Percentiles rank a stretch among this genome's conserved stretches.
These are phyloP conservation scores for Colletotrichum godetiae DNA, from an alignment of 2,329 filamentous ascomycete genomes.

Conservation along the genomic window DNA sequence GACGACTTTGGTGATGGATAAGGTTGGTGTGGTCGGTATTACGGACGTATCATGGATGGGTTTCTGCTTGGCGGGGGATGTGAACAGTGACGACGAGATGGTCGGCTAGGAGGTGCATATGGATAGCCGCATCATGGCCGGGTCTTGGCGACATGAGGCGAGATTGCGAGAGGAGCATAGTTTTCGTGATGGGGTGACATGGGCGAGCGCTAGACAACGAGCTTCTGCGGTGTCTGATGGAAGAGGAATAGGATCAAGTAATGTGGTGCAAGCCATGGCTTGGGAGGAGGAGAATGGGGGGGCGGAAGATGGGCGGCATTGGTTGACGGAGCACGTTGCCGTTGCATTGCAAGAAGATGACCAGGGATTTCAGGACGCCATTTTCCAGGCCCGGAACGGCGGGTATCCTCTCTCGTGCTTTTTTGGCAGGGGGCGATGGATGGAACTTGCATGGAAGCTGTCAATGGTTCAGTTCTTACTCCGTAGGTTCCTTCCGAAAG, in stretches of 20 bases:
- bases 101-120: neutral
- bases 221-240: neutral
- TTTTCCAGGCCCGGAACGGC: constrained; percentile 2
- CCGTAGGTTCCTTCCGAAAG: neutral
- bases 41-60: neutral
- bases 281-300: neutral
- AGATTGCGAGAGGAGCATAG: neutral
- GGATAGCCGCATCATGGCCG: neutral
- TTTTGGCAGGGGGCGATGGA: no score
- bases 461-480: neutral
- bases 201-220: neutral
- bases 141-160: neutral
- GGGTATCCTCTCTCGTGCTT: neutral
- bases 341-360: neutral
- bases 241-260: neutral
- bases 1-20: neutral
- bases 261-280: neutral
- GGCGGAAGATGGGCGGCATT: neutral
- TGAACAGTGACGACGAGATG: neutral
- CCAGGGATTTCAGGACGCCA: neutral
- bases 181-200: neutral
- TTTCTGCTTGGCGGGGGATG: neutral
- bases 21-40: neutral
- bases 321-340: neutral
- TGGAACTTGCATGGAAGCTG: no score